phyloP scores from a whole-genome alignment of 306 rosid species.

The Rosa chinensis region DNA sequence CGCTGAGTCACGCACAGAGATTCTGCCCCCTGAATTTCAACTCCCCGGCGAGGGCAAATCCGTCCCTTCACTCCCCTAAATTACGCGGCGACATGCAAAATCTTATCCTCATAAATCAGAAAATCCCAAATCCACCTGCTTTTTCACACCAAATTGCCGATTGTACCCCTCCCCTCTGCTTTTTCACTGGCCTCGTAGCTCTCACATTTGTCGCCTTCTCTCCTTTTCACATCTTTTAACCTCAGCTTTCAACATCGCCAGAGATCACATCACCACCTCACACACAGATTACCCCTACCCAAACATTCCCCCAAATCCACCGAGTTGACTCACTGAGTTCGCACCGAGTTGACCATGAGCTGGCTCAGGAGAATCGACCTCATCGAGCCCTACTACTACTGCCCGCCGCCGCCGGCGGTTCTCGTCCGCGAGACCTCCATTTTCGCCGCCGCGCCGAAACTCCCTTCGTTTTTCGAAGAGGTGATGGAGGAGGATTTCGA shows the following conservation, averaged over 20 bases:
- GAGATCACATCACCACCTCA: neutral
- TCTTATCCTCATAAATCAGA: neutral
- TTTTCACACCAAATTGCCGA: conserved; percentile 4
- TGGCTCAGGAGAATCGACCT: conserved; percentile 55
- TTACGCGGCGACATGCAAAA: conserved; percentile 34
- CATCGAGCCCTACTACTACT: conserved; percentile 36
- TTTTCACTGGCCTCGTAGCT: conserved; percentile 21
- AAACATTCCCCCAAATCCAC: neutral
- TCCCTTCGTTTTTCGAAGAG: conserved; percentile 48
- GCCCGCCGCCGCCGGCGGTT: conserved; percentile 14
- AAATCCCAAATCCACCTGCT: neutral
- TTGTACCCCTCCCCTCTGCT: conserved; percentile 24
- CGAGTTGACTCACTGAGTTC: conserved; percentile 21
- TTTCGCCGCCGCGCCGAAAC: conserved; percentile 25
- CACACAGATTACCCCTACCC: too few species aligned
- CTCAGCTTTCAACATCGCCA: conserved; percentile 10
- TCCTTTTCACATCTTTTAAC: conserved; percentile 7
- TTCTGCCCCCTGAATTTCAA: conserved; percentile 32
- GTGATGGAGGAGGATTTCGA: conserved; percentile 30
- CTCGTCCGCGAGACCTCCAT: conserved; percentile 51
- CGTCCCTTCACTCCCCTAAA: neutral
- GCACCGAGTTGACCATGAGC: conserved; percentile 44
- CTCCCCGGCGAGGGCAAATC: conserved; percentile 10
- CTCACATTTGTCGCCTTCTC: conserved; percentile 40
- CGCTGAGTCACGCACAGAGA: conserved; percentile 8